Evolutionary conservation across 495 filamentous ascomycete genomes (phyloP).

Genomic region (Trichocladium antarcticum): DNA sequence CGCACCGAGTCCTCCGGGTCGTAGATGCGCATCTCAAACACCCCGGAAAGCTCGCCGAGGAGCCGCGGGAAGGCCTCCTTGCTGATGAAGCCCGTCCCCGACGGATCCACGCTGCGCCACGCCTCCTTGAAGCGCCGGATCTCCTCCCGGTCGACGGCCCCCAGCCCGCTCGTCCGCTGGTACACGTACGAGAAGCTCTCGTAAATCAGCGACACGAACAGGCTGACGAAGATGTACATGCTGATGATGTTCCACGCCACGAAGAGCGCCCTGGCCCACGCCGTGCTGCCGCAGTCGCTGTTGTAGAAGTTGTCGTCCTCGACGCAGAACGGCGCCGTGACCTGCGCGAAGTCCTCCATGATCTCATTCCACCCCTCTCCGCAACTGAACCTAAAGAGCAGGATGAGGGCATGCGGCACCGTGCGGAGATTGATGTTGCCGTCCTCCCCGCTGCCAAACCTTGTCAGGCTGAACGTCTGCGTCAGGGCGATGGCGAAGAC

Average conservation of each 20-base stretch:
- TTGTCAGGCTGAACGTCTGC: conserved; percentile 90
- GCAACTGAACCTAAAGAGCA: conserved; percentile 84
- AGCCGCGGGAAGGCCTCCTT: conserved; percentile 88
- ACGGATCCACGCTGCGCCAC: conserved; percentile 89
- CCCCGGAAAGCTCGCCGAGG: conserved; percentile 80
- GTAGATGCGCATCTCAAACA: conserved; percentile 98
- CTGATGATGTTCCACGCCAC: conserved; percentile 97
- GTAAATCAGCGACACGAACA: conserved; percentile 98
- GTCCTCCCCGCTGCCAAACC: conserved; percentile 61
- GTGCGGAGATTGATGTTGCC: conserved; percentile 87
- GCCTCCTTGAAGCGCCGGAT: conserved; percentile 95
- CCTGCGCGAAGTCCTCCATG: conserved; percentile 90
- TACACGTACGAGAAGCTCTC: conserved; percentile 99
- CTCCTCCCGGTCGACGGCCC: conserved; percentile 79
- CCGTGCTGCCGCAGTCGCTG: conserved; percentile 84
- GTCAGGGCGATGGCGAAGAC: conserved; percentile 95
- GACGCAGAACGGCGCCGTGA: conserved; percentile 66
- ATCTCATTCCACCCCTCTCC: conserved; percentile 94
- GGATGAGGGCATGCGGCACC: conserved; percentile 83
- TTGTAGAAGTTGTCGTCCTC: conserved; percentile 54
- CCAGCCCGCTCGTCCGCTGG: conserved; percentile 79
- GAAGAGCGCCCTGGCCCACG: conserved; percentile 81
- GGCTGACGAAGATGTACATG: conserved; percentile 99
- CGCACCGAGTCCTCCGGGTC: conserved; percentile 76
- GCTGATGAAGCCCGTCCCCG: conserved; percentile 79